Evolutionary conservation across 139 green algal genomes (phyloP).

Genomic region (Coelastrella sp.): DNA sequence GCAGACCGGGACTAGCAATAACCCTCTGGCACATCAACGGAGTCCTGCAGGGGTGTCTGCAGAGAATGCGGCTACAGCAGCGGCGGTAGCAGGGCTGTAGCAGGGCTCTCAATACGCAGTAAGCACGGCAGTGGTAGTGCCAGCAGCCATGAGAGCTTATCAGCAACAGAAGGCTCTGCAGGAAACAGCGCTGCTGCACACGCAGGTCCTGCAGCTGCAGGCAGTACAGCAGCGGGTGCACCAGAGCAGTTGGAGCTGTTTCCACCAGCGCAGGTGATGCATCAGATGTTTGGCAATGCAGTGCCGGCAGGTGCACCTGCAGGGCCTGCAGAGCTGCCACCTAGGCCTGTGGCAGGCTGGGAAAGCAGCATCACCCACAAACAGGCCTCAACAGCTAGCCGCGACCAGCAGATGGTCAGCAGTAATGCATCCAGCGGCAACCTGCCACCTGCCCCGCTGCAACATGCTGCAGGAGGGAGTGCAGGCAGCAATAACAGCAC

Average conservation of each 20-base stretch:
- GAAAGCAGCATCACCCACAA: neutral
- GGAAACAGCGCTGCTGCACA: neutral
- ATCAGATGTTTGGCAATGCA: neutral
- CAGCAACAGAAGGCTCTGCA: neutral
- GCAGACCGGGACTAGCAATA: neutral
- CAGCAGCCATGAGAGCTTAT: neutral
- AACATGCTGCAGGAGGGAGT: neutral
- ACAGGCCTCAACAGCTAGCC: neutral
- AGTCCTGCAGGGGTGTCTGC: neutral
- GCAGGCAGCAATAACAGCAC: slow-evolving; percentile 27
- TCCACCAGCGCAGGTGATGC: neutral
- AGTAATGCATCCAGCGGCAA: neutral
- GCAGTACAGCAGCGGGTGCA: neutral
- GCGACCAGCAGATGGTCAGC: neutral
- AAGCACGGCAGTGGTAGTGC: neutral
- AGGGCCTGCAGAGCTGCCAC: neutral
- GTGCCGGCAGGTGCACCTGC: neutral
- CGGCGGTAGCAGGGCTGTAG: slow-evolving; percentile 4
- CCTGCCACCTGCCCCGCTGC: neutral
- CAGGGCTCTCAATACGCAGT: neutral
- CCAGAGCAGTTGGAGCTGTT: neutral
- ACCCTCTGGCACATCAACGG: neutral
- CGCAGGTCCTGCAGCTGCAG: neutral
- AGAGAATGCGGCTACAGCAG: neutral
- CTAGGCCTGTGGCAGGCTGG: neutral